Evolutionary conservation across 148 eudicot genomes (phyloP), one percentile per base, ranked within the genome.

Genomic region (Vaccinium myrtillus): DNA sequence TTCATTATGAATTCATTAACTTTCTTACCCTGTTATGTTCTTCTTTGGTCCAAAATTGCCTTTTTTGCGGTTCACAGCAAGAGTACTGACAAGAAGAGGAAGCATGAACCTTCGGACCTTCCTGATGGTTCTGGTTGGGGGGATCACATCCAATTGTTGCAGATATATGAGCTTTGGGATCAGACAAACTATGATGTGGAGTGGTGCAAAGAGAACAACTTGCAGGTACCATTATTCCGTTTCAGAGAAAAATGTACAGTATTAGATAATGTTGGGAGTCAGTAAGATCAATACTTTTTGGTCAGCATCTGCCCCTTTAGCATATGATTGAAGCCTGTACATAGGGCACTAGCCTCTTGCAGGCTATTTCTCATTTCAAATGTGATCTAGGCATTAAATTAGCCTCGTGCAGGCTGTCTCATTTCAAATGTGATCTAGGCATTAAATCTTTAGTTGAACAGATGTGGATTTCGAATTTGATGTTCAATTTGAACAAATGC

Each of bases 111-210:
- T 63, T 85, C 91, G 61, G 88, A 92, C 70, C 92, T 97, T 86
- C 99, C 99, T 73, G 92, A 92, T 91, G 99, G 99, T 84, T 91
- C 89, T 77, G 99, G 99, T 69, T 90, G 88, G 84, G 99, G 99
- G 51, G 99, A 97, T 91, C 99, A 97, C 89, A 90, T 91, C 82
- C 99, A 97, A 87, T 81, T 95, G 87, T 86, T 97, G 79, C 98
- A 97, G 87, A 95, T 97, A 67, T 97, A 75, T 90, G 98, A 97
- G 85, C 86, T 87, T 61, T 97, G 99, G 99, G 91, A 92, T 89
- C 90, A 91, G 88, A 92, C 90, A 27, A 86, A 88, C 84, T 94
- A 93, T 84, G 87, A 89, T 84, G 55, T 89, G 61, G 95, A 92
- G 55, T 97, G 99, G 99, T 94, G 96, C 87, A 95, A 91, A 87